Percentiles rank a stretch among this genome's conserved stretches.
Evolutionary conservation across 768 basidiomycete genomes (phyloP).

Genomic region (Leccinum rimulosum): DNA sequence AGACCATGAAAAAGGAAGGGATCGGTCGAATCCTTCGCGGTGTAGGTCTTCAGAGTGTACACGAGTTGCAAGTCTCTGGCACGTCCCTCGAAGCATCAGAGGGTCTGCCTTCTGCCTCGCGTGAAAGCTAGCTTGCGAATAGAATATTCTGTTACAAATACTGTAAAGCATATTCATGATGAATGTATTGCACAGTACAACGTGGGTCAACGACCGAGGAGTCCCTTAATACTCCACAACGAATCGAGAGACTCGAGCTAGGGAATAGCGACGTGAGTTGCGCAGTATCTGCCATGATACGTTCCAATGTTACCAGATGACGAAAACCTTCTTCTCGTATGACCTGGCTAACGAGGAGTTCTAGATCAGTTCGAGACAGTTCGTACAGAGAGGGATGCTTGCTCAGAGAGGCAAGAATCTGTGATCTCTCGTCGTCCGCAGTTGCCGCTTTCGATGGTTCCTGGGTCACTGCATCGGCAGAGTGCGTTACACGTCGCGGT

Average conservation of each 20-base stretch:
- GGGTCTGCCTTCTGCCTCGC: slow-evolving; percentile 1
- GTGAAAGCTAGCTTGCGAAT: not conserved
- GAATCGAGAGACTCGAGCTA: slow-evolving; percentile 54
- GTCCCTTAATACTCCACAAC: slow-evolving; percentile 51
- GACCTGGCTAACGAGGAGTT: slow-evolving; percentile 55
- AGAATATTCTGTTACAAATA: not conserved
- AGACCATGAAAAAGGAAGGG: slow-evolving; percentile 61
- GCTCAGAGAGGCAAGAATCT: slow-evolving; percentile 40
- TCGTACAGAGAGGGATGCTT: slow-evolving; percentile 51
- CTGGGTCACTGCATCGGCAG: slow-evolving; percentile 3
- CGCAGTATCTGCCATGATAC: not conserved
- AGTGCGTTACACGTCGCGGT: slow-evolving; percentile 15
- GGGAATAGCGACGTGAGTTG: slow-evolving; percentile 15
- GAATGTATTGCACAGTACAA: not conserved
- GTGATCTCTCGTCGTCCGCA: slow-evolving; percentile 9
- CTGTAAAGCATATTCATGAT: slow-evolving; percentile 1
- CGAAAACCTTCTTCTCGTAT: slow-evolving; percentile 76
- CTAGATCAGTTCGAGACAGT: slow-evolving; percentile 50
- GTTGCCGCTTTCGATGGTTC: slow-evolving; percentile 8
- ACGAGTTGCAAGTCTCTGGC: slow-evolving; percentile 61
- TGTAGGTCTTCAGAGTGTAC: slow-evolving; percentile 65
- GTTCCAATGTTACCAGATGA: slow-evolving; percentile 53
- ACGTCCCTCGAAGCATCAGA: slow-evolving; percentile 38
- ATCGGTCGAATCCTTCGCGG: slow-evolving; percentile 59
- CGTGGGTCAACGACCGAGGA: slow-evolving; percentile 25